phyloP scores from a whole-genome alignment of 208 protist species.

The Leishmania arabica region DNA sequence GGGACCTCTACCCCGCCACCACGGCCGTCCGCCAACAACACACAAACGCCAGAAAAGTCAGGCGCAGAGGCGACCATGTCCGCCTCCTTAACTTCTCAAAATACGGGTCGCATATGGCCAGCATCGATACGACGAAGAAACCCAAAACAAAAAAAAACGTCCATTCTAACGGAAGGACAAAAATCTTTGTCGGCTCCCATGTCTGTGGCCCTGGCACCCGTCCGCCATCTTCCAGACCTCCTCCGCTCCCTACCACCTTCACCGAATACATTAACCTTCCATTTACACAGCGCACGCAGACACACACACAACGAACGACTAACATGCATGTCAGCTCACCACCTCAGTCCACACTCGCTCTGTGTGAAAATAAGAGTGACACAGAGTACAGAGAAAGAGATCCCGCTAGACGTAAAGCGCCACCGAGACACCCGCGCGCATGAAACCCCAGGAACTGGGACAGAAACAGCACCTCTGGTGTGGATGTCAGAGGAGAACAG shows the following conservation, averaged over 20 bases:
- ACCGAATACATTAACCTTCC: neutral
- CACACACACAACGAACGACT: neutral
- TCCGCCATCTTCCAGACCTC: neutral
- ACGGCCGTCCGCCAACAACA: neutral
- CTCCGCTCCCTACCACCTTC: neutral
- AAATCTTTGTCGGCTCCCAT: too few relatives aligned
- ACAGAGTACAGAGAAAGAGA: neutral
- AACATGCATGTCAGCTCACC: neutral
- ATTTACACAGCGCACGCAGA: neutral
- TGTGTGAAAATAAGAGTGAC: too few relatives aligned
- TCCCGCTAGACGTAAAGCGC: neutral
- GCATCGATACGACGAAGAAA: slow-evolving; percentile 9
- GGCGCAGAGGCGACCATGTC: neutral
- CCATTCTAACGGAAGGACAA: neutral
- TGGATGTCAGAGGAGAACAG: neutral
- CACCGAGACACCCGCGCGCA: neutral
- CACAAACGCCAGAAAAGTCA: slow-evolving; percentile 1
- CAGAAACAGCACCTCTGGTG: neutral
- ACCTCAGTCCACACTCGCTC: too few relatives aligned
- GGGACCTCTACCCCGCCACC: neutral
- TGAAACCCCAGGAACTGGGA: neutral
- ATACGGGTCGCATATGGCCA: neutral
- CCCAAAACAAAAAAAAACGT: slow-evolving; percentile 16
- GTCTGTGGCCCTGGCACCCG: neutral
- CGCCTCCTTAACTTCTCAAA: neutral